Conservation (phyloP, 1,284 basidiomycete species). For the Termitomyces sp. region DNA sequence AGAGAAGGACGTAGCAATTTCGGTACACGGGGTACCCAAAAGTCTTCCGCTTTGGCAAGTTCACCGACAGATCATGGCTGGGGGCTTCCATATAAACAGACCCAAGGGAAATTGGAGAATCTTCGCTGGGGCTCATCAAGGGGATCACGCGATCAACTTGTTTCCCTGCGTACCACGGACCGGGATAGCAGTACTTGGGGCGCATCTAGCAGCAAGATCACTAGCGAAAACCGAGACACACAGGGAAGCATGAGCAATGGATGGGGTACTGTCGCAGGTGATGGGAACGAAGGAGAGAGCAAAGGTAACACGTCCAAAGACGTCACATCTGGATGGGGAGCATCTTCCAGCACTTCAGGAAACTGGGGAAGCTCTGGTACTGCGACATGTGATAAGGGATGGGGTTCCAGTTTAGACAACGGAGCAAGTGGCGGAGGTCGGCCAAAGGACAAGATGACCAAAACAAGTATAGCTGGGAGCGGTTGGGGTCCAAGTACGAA, state of each 20-base stretch:
- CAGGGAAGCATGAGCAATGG: background rate
- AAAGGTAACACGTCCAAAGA: background rate
- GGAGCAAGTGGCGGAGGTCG: background rate
- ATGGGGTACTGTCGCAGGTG: background rate
- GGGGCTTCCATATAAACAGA: background rate
- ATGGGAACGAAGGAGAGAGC: background rate
- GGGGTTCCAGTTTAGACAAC: background rate
- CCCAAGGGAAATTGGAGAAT: background rate
- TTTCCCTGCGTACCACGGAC: background rate
- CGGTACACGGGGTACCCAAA: constrained; percentile 1
- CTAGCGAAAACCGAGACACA: background rate
- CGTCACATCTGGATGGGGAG: background rate
- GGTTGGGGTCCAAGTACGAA: background rate
- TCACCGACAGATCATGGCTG: constrained; percentile 2
- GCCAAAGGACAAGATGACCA: background rate
- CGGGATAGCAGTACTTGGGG: background rate
- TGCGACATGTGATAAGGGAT: background rate
- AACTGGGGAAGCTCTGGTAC: background rate
- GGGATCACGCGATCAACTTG: background rate
- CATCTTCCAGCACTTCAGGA: background rate
- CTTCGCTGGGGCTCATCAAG: constrained; percentile 1
- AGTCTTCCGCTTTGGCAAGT: background rate
- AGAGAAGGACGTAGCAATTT: constrained; percentile 3
- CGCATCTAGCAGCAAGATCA: background rate
- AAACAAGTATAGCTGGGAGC: background rate